Percentiles rank a stretch among this genome's conserved stretches.
Conservation (phyloP, 495 filamentous ascomycete species). For the Xylaria grammica region DNA sequence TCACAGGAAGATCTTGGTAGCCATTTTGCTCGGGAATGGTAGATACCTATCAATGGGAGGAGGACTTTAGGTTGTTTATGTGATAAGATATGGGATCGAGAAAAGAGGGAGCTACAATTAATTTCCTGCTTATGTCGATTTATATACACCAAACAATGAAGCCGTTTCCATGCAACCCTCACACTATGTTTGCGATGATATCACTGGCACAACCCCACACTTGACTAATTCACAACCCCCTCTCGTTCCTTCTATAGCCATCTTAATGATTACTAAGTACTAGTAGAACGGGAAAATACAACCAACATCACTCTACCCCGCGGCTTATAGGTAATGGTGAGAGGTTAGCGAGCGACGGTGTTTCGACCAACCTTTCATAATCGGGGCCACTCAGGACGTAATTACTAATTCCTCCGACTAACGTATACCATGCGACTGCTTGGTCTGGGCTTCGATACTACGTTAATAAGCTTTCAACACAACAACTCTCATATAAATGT, state of each 20-base stretch:
- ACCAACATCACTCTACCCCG: neutral
- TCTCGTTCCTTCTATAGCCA: neutral
- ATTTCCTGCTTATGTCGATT: neutral
- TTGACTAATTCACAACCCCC: conserved; percentile 7
- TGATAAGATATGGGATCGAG: neutral
- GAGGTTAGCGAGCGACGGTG: too few species aligned
- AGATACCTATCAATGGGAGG: neutral
- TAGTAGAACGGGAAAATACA: neutral
- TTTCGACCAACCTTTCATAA: neutral
- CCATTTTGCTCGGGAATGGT: conserved; percentile 28
- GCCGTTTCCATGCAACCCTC: neutral
- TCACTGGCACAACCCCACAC: conserved; percentile 15
- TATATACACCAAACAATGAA: conserved; percentile 4
- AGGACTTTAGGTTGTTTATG: neutral
- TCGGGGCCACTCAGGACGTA: neutral
- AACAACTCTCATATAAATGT: neutral
- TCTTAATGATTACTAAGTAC: conserved; percentile 8
- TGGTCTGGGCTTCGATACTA: neutral
- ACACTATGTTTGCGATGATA: neutral
- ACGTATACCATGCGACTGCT: conserved; percentile 4
- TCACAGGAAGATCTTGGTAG: conserved; percentile 46
- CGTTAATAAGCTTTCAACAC: neutral
- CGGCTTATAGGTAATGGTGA: too few species aligned
- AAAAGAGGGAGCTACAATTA: neutral
- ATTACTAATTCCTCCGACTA: conserved; percentile 12